Percentiles rank a stretch among this genome's conserved stretches.
These are phyloP conservation scores for Xylaria sp. DNA, from an alignment of 2,329 filamentous ascomycete species.

Conservation along the genomic window DNA sequence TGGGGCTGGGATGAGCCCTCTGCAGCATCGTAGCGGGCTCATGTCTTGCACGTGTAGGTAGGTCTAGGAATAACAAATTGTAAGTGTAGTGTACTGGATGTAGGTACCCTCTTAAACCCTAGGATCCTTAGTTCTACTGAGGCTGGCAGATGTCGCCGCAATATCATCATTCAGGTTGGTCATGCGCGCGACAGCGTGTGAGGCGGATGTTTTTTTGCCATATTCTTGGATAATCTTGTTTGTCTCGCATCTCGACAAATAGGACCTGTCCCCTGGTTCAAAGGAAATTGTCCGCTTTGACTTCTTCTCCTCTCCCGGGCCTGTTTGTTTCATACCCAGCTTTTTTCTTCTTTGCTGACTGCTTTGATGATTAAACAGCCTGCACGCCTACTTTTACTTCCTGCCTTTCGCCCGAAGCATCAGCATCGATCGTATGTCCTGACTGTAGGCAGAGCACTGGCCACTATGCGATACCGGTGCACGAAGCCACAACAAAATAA, in stretches of 20 bases:
- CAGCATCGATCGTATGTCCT: constrained; percentile 7
- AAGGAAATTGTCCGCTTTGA: constrained; percentile 19
- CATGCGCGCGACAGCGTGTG: constrained; percentile 15
- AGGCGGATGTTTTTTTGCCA: background rate
- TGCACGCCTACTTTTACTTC: background rate
- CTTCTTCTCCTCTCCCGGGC: constrained; percentile 1
- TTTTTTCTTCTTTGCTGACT: constrained; percentile 6
- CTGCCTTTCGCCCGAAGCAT: constrained; percentile 22
- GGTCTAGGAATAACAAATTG: background rate
- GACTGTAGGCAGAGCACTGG: constrained; percentile 8
- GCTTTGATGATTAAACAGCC: background rate
- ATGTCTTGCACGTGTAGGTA: background rate
- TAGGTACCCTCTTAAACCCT: background rate
- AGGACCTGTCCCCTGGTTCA: background rate
- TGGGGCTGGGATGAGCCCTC: constrained; percentile 22
- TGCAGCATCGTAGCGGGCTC: constrained; percentile 11
- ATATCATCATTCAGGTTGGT: constrained; percentile 12
- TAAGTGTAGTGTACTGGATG: no score
- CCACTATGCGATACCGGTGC: constrained; percentile 9
- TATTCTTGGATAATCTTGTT: constrained; percentile 8
- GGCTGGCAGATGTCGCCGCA: constrained; percentile 1
- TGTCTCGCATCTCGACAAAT: constrained; percentile 8
- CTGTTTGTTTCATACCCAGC: constrained; percentile 24
- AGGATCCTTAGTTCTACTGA: background rate
- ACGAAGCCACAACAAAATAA: constrained; percentile 1